Base-by-base conservation (phyloP, 2,329 filamentous ascomycete genomes). In the Grosmannia penicillata region DNA sequence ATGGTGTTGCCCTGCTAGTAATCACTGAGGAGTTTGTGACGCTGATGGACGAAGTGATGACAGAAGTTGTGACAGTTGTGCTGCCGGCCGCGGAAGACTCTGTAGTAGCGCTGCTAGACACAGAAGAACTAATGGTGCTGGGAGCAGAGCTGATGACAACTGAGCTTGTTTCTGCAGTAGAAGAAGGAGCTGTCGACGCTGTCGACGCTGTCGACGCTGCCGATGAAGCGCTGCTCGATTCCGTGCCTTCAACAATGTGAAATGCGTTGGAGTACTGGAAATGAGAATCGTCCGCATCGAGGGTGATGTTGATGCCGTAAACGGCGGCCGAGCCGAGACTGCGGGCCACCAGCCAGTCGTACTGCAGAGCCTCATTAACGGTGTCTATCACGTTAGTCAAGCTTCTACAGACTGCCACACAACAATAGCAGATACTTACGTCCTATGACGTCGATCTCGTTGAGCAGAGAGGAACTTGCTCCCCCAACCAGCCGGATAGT, bases 231-330 rank as follows among this genome's bases (percentile, higher is more conserved):
- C n/a, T n/a, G n/a, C n/a, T n/a, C n/a, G n/a, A n/a, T n/a, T n/a
- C 26, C 4, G 8, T 24, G 9, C 43, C 50, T 27, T 53, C 57
- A 39, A 53, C 51, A 49, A 74, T 72, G 49, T 60, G 49, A 62
- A 78, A 78, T 45, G 70, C 70, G 59, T 65, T 65, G 40, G 70
- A 73, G 65, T 68, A 77, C 64, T 78, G 73, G 65, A 70, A 74
- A 51, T 64, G 56, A 4, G 32, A 45, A 19, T 58, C 39, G 56
- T 72, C 51, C 46, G 53, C 55, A 45, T 68, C 63, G 30, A 65
- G 59, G 43, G 54, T 53, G 55, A 78, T 59, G 56, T 62, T 60
- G 52, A 78, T 58, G 44, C 73, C 73, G 55, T 77, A 78, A 50
- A 64, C 61, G 41, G 49, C 49, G 44, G 21, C 32, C 11, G 38